phyloP scores from a whole-genome alignment of 352 stramenopile genomes.

The Discostella stelligera region DNA sequence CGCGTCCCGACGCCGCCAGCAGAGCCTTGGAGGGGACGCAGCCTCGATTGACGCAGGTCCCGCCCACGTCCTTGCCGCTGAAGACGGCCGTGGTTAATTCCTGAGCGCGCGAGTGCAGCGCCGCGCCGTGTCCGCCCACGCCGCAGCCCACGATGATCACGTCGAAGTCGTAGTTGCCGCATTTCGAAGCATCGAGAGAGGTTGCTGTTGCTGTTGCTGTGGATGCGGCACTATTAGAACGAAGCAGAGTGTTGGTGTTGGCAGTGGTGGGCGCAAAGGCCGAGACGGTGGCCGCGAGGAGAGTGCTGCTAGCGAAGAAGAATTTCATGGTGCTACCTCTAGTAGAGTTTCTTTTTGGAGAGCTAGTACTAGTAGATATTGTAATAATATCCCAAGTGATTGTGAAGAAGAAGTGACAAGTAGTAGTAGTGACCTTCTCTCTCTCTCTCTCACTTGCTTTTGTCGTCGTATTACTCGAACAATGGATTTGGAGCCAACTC shows the following conservation, averaged over 20 bases:
- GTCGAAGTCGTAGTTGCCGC: constrained; percentile 82
- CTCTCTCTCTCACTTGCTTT: background rate
- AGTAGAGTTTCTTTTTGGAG: background rate
- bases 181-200: constrained; percentile 31
- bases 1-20: constrained; percentile 82
- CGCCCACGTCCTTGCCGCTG: constrained; percentile 81
- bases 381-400: constrained; percentile 3
- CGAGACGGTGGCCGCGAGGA: constrained; percentile 7
- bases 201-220: background rate
- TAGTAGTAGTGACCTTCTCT: background rate
- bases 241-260: background rate
- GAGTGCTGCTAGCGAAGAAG: background rate
- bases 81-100: constrained; percentile 84
- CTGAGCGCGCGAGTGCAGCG: constrained; percentile 82
- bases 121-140: constrained; percentile 86
- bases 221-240: constrained; percentile 5
- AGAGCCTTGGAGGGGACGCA: constrained; percentile 87
- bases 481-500: too few relatives aligned
- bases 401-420: background rate
- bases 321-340: constrained; percentile 11
- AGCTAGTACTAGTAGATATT: background rate
- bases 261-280: constrained; percentile 5
- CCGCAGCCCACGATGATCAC: constrained; percentile 86
- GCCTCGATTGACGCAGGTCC: constrained; percentile 87
- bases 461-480: background rate